Conservation (phyloP, 2,329 filamentous ascomycete genomes). For the Xylaria sp. region DNA sequence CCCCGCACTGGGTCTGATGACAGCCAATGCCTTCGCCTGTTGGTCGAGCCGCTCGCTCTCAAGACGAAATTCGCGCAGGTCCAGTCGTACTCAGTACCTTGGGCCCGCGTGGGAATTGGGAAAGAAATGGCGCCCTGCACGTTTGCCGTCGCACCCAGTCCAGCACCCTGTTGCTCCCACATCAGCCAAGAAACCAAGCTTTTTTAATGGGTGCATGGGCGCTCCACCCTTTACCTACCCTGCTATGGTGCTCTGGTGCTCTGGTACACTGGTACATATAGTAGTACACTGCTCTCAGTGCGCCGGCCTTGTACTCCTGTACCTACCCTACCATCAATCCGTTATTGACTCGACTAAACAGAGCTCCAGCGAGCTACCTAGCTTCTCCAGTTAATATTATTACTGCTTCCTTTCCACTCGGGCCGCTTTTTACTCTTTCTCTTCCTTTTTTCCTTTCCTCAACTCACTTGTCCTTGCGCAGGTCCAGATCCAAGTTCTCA, state of each 20-base stretch:
- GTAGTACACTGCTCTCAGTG: constrained; percentile 4
- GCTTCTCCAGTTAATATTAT: constrained; percentile 45
- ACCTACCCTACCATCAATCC: constrained; percentile 28
- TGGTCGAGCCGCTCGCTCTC: constrained; percentile 35
- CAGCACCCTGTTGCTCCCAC: constrained; percentile 45
- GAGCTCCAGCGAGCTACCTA: constrained; percentile 34
- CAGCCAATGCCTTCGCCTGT: constrained; percentile 34
- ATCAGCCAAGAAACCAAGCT: constrained; percentile 47
- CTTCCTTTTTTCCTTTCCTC: constrained; percentile 42
- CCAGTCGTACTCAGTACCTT: constrained; percentile 24
- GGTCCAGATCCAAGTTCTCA: constrained; percentile 39
- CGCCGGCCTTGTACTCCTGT: constrained; percentile 5
- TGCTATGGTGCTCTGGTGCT: neutral
- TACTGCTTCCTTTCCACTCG: constrained; percentile 47
- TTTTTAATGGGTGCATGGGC: constrained; percentile 38
- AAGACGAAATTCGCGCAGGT: constrained; percentile 51
- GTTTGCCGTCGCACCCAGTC: constrained; percentile 35
- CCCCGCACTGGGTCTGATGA: constrained; percentile 46
- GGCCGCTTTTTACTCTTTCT: constrained; percentile 41
- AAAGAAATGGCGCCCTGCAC: constrained; percentile 39
- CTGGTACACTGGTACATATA: neutral
- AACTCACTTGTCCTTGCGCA: constrained; percentile 52
- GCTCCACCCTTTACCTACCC: constrained; percentile 2
- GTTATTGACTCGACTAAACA: constrained; percentile 39
- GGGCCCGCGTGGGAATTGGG: neutral